Percentiles rank a stretch among this genome's conserved stretches.
These are phyloP conservation scores for Phytophthora pistaciae DNA, from an alignment of 352 stramenopile species.

Conservation along the genomic window DNA sequence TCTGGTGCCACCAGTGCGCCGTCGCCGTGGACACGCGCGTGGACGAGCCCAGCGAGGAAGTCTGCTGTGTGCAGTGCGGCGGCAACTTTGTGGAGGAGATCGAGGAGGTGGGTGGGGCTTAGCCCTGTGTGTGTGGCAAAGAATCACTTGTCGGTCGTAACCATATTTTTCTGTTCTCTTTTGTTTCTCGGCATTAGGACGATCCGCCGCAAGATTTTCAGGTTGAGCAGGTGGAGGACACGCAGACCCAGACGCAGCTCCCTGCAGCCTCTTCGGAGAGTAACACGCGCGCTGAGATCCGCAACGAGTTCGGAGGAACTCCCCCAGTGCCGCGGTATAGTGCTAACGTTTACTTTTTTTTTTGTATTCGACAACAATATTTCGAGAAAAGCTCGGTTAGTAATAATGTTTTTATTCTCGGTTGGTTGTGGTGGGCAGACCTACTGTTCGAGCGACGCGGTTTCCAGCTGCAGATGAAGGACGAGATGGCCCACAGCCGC, in stretches of 20 bases:
- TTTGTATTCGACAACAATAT: not conserved
- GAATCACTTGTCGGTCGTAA: not conserved
- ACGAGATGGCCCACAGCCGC: conserved; percentile 18
- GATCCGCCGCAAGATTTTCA: conserved; percentile 73
- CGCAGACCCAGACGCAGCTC: conserved; percentile 29
- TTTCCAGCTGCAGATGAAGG: conserved; percentile 30
- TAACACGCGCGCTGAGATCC: conserved; percentile 30
- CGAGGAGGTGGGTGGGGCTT: conserved; percentile 52
- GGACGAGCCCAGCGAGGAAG: conserved; percentile 66
- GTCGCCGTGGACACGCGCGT: conserved; percentile 61
- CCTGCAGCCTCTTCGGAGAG: conserved; percentile 3
- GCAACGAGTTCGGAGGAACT: conserved; percentile 43
- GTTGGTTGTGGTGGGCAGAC: conserved; percentile 12
- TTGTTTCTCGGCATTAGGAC: conserved; percentile 45
- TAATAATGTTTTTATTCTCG: not conserved
- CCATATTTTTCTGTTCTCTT: not conserved
- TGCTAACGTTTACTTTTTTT: conserved; percentile 2
- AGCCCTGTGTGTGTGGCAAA: not conserved
- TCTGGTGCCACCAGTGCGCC: conserved; percentile 89
- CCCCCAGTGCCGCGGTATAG: conserved; percentile 25
- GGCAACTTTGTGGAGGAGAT: conserved; percentile 91
- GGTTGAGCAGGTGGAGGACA: conserved; percentile 30
- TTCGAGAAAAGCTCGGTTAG: not conserved
- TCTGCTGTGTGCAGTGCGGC: conserved; percentile 76
- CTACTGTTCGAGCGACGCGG: conserved; percentile 18